Base-by-base conservation (phyloP, 2,329 filamentous ascomycete genomes). In the Pyrenophora seminiperda region DNA sequence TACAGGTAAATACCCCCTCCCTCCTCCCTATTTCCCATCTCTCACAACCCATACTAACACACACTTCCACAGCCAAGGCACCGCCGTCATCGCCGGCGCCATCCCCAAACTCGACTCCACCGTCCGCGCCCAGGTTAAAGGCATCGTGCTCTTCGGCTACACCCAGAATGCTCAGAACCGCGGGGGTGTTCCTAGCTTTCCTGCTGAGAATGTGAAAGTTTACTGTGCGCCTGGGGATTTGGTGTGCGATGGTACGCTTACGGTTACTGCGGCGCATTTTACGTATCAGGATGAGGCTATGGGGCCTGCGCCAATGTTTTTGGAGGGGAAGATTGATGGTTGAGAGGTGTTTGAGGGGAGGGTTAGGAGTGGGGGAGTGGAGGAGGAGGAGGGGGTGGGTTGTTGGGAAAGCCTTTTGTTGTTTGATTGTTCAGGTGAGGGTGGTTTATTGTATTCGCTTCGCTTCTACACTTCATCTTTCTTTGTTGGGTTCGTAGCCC, bases 91-190 rank as follows among this genome's bases (percentile, higher is more conserved):
- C 20, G 70, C 71, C 2, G 66, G 61, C 10, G 62, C 73, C 0
- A 63, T 76, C 38, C 54, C 63, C 14, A 57, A 61, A 7, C 61
- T 73, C 6, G 55, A 56, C 11, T 22, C 57, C 11, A 50, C 54
- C 1, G 60, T 73, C 15, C 63, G 63, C 43, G 42, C 61, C 20
- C 62, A 65, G 20, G 61, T 76, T 47, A 68, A 68, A n/a, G 74
- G 73, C 11, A 62, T 72, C 2, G 73, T 75, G 19, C 61, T 75
- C 13, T 76, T 73, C 39, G 73, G 74, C 10, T 73, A 76, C 59
- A 76, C 74, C 5, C 65, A 67, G 53, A 76, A 76, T 42, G 39
- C 46, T 42, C 73, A 75, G 59, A 72, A 74, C 41, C 45, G 50
- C 20, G 72, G 73, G 10, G 52, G 57, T 9, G 74, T 76, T 36